Base-by-base conservation (phyloP, 2,329 filamentous ascomycete species). In the Aspergillus costaricaensis region DNA sequence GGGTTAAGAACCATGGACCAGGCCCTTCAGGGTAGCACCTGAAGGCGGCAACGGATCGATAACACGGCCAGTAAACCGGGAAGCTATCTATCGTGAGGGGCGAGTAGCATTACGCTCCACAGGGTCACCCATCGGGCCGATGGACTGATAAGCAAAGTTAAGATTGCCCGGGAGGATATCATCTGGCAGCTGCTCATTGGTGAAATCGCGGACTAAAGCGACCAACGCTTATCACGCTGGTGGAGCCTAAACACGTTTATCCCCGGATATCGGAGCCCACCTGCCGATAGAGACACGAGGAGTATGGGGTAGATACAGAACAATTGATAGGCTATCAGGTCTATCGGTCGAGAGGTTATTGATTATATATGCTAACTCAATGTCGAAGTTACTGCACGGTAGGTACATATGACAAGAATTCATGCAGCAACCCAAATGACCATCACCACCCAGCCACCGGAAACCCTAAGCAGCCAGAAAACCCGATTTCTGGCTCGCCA, bases 401-500 rank as follows among this genome's bases (percentile, higher is more conserved):
- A 27, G 25, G 25, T 27, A 27, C 25, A 27, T 27, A 27, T 27
- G 25, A 27, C 25, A 27, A 27, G 7, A 8, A 27, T 27, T 27
- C 25, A 27, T 27, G 2, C 25, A 27, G 21, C 44, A 27, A 41
- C 6, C 21, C 19, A 27, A 27, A 38, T 43, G 15, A 21, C 39
- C 25, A 17, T 27, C 9, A 30, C 7, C 3, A 30, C 10, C 39
- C 49, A 17, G 27, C 58, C 44, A 25, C n/a, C 55, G 32, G 19
- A 14, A 10, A 38, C 44, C 19, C n/a, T 41, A 49, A 23, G 14
- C 62, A 65, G 64, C 8, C 68, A 70, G 21, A 70, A 78, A 32
- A 76, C 78, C 65, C 82, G 79, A 59, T 76, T 80, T 32, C 80
- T 75, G 43, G 79, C 77, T 66, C 81, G 78, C 60, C 67, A 69